Evolutionary conservation across 495 filamentous ascomycete species (phyloP), one percentile per base, ranked within the genome.

Genomic region (Penicilliopsis zonata): DNA sequence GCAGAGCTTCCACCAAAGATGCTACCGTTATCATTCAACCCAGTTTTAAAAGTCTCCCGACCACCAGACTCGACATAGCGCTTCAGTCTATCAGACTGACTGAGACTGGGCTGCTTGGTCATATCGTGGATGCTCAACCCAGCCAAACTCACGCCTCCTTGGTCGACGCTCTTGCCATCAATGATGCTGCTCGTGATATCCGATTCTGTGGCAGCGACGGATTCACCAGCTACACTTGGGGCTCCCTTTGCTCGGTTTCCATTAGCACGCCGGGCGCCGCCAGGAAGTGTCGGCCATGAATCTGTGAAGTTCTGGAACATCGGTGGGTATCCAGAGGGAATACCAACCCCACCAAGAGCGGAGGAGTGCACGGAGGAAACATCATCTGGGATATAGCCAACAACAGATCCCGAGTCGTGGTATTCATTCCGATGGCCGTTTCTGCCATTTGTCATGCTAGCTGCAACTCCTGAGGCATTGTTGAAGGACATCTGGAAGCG

Each of bases 301-400:
- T 94, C 87, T 22, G 77, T 69, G 46, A 99, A 96, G 53, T 79
- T 80, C 31, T 83, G 84, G 57, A 99, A 99, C 82, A 96, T 94
- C 14, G 79, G 82, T 6, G 90, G 90, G 49, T 86, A 99, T 14
- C 80, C 80, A 26, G 83, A 81, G 12, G 78, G 67, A 27, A 86
- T 57, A 9, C 78, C 80, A 25, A 83, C 82, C 24, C 86, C 86
- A 20, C 84, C 84, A 19, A 95, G 67, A 7, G 88, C 82, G 13
- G 85, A 92, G 24, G 87, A 88, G 51, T 99, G 86, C 21, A 96
- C 80, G 1, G 86, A 94, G 17, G 87, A 94, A 14, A 95, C 85
- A 55, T 99, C 90, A 48, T 99, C 90, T 0, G 90, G 86, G 34
- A 99, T 95, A 46, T 92, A 96, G 13, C 82, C 78, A 41, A 95